Base-by-base conservation (phyloP, 495 filamentous ascomycete genomes). In the Articulospora tetracladia region DNA sequence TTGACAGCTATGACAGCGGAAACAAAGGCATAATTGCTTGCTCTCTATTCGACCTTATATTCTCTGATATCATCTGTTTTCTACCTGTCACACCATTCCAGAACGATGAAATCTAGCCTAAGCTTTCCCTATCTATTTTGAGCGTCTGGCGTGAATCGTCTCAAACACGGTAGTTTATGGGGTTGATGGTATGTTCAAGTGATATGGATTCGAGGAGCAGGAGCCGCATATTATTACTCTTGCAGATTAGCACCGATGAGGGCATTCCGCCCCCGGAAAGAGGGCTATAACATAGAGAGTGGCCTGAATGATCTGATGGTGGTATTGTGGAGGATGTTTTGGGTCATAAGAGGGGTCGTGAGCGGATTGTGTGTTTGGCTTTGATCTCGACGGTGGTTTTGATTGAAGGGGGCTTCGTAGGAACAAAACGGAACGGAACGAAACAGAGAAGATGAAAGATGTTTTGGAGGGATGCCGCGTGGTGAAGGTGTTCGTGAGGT, bases 1-100 rank as follows among this genome's bases (percentile, higher is more conserved):
- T 20, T 46, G 54, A 57, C 54, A 57, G 54, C 30, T 57, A 19
- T 57, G 54, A 57, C 54, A 57, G 54, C 54, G 44, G 36, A 44
- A 39, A 56, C 28, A 56, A 20, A 55, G 30, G 27, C 26, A 30
- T 36, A 12, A 54, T 44, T 3, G 3, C 17, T 44, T 19, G 39
- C 17, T 44, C 39, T 44, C n/a, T 17, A 44, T 44, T 44, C 11
- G 39, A 44, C 3, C 39, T 8, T 44, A 44, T 44, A 3, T 3
- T n/a, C 17, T 19, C 39, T 44, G 3, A 11, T 44, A 44, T 44
- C n/a, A 44, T 3, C 39, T 44, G 8, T 44, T 12, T n/a, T 44
- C 39, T 17, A 8, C 17, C 39, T 15, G 8, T 44, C 11, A 12
- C 8, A 3, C 7, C 17, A 17, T 50, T 27, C 17, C 25, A 27